Percentiles rank a stretch among this genome's conserved stretches.
phyloP scores from a whole-genome alignment of 2,329 filamentous ascomycete genomes.

The Neopestalotiopsis sp. region DNA sequence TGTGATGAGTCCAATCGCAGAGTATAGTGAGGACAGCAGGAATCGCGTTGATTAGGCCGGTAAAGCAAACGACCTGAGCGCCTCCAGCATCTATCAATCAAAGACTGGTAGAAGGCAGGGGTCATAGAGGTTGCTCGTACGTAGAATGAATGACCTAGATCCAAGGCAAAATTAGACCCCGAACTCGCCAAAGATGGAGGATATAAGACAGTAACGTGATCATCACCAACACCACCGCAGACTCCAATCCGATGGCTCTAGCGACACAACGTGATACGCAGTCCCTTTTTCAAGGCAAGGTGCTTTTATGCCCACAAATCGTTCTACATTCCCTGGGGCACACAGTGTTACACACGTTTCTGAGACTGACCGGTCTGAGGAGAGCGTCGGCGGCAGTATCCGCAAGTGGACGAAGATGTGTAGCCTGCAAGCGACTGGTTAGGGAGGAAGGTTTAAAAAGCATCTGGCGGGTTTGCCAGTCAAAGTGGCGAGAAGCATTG shows the following conservation, averaged over 20 bases:
- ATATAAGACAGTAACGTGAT: slow-evolving; percentile 24
- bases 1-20: slow-evolving; percentile 71
- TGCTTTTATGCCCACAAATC: not conserved
- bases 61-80: slow-evolving; percentile 75
- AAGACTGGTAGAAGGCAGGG: slow-evolving; percentile 70
- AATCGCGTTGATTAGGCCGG: slow-evolving; percentile 75
- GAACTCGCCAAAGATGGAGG: slow-evolving; percentile 19
- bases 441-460: slow-evolving; percentile 7
- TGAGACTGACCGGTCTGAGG: slow-evolving; percentile 53
- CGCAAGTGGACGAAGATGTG: slow-evolving; percentile 56
- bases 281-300: too few species aligned
- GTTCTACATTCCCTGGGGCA: not conserved
- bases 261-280: too few species aligned
- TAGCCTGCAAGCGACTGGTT: slow-evolving; percentile 46
- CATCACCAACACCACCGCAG: not conserved
- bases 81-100: slow-evolving; percentile 80
- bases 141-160: slow-evolving; percentile 75
- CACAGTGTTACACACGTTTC: slow-evolving; percentile 46
- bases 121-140: slow-evolving; percentile 65
- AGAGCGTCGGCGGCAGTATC: slow-evolving; percentile 52
- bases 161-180: slow-evolving; percentile 12
- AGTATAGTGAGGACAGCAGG: slow-evolving; percentile 93
- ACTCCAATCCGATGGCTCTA: not conserved
- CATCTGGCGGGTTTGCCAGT: not conserved
- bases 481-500: not conserved